These are phyloP conservation scores for Paraconiothyrium brasiliense DNA, from an alignment of 2,329 filamentous ascomycete genomes.

Conservation along the genomic window DNA sequence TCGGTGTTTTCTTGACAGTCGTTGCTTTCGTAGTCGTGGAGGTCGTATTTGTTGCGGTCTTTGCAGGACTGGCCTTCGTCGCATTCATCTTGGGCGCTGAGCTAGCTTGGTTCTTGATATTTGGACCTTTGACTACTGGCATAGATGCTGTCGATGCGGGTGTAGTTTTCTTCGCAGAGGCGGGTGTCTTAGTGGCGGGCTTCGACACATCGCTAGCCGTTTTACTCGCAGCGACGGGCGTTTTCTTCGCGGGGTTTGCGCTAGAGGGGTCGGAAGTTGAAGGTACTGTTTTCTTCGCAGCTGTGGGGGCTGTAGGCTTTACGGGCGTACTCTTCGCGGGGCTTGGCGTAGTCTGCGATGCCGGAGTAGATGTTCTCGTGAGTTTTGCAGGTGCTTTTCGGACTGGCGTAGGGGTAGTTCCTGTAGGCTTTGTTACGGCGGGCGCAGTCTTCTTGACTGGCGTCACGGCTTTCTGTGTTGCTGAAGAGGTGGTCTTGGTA, in stretches of 20 bases:
- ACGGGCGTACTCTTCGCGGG: conserved; percentile 9
- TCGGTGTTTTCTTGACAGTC: conserved; percentile 37
- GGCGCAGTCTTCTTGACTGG: conserved; percentile 37
- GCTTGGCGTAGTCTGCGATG: conserved; percentile 11
- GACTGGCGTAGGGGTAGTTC: conserved; percentile 22
- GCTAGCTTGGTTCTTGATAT: conserved; percentile 26
- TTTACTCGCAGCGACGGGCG: background rate
- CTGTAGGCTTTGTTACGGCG: conserved; percentile 13
- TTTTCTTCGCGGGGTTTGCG: conserved; percentile 16
- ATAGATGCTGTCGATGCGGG: conserved; percentile 25
- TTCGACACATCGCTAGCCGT: conserved; percentile 1
- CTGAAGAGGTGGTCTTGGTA: conserved; percentile 21
- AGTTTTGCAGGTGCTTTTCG: conserved; percentile 26
- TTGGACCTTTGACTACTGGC: conserved; percentile 14
- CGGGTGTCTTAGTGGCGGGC: conserved; percentile 26
- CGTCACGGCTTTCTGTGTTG: conserved; percentile 25
- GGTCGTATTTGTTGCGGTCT: conserved; percentile 15
- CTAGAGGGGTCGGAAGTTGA: conserved; percentile 20
- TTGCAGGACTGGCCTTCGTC: conserved; percentile 14
- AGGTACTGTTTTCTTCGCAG: conserved; percentile 2
- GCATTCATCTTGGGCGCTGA: conserved; percentile 25
- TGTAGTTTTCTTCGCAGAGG: conserved; percentile 36
- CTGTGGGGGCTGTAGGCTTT: background rate
- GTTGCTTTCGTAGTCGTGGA: conserved; percentile 28
- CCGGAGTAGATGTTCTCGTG: background rate